A percentile compares a stretch with the other conserved stretches of the same genome.
Conservation (phyloP, 345 rosid species). For the Psidium guajava region DNA sequence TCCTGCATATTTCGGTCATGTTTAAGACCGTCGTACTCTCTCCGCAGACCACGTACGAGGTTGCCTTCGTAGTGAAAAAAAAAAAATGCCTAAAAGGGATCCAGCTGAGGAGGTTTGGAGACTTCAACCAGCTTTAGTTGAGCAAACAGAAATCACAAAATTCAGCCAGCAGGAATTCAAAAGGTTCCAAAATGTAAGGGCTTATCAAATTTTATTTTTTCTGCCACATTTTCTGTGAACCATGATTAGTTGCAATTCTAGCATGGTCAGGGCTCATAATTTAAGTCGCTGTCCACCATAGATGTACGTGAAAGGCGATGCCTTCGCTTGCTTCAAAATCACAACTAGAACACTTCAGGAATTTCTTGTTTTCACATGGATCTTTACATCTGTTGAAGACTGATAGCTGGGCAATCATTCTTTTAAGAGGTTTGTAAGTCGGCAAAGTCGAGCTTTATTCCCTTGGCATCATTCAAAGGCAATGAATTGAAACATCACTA, state of each 20-base stretch:
- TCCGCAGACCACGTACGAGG: too few species aligned
- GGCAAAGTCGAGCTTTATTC: too few species aligned
- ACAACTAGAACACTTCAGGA: too few species aligned
- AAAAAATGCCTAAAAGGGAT: conserved; percentile 92
- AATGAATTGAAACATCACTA: too few species aligned
- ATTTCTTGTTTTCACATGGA: too few species aligned
- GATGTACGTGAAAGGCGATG: not conserved
- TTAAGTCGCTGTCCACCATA: not conserved
- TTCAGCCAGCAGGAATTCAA: conserved; percentile 88
- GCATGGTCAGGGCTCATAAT: not conserved
- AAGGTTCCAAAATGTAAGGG: conserved; percentile 79
- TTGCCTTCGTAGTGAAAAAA: conserved; percentile 86
- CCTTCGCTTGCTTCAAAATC: not conserved
- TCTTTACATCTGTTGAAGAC: too few species aligned
- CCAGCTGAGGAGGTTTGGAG: conserved; percentile 99
- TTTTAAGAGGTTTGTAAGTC: too few species aligned
- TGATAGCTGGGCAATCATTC: too few species aligned
- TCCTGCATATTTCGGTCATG: too few species aligned
- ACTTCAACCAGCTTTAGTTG: conserved; percentile 96
- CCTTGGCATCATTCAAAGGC: too few species aligned
- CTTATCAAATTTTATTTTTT: not conserved
- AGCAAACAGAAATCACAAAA: conserved; percentile 85
- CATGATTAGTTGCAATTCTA: not conserved
- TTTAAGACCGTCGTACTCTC: too few species aligned
- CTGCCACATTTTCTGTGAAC: not conserved